These are phyloP conservation scores for Nicotiana otophora DNA, from an alignment of 257 asterid genomes.

Conservation along the genomic window DNA sequence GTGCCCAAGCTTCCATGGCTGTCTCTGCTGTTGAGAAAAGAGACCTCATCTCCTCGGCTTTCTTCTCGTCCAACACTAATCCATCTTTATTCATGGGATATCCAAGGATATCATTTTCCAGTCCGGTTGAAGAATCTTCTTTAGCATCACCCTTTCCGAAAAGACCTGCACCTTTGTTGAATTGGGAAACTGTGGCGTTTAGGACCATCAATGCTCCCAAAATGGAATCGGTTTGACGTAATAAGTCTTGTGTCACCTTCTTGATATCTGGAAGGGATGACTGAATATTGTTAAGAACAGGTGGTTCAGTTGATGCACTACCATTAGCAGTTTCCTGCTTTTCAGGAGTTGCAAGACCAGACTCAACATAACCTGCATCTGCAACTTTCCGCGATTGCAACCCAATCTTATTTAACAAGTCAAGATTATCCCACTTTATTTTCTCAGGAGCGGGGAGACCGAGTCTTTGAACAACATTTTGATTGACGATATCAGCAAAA, in stretches of 20 bases:
- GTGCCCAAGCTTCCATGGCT: slow-evolving; percentile 99
- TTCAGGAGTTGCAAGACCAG: slow-evolving; percentile 84
- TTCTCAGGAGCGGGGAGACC: slow-evolving; percentile 68
- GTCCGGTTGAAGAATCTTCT: slow-evolving; percentile 31
- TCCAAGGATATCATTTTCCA: slow-evolving; percentile 22
- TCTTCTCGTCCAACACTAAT: slow-evolving; percentile 58
- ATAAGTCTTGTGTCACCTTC: slow-evolving; percentile 74
- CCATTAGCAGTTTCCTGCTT: slow-evolving; percentile 28
- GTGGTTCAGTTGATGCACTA: slow-evolving; percentile 27
- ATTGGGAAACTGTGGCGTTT: slow-evolving; percentile 75
- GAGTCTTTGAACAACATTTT: slow-evolving; percentile 52
- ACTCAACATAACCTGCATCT: slow-evolving; percentile 67
- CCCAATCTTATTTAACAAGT: slow-evolving; percentile 60
- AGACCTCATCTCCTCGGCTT: slow-evolving; percentile 92
- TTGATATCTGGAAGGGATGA: slow-evolving; percentile 59
- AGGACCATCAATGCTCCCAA: slow-evolving; percentile 85
- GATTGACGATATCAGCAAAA: slow-evolving; percentile 58
- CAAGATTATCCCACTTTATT: slow-evolving; percentile 82
- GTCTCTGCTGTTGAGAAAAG: slow-evolving; percentile 94
- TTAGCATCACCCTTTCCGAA: slow-evolving; percentile 32
- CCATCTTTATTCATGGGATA: slow-evolving; percentile 27
- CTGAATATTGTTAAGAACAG: slow-evolving; percentile 24
- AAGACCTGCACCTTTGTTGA: slow-evolving; percentile 44
- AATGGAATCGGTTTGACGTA: slow-evolving; percentile 80
- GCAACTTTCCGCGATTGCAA: slow-evolving; percentile 63